Base-by-base conservation (phyloP, 1,284 basidiomycete genomes). In the Ustilago lituana region DNA sequence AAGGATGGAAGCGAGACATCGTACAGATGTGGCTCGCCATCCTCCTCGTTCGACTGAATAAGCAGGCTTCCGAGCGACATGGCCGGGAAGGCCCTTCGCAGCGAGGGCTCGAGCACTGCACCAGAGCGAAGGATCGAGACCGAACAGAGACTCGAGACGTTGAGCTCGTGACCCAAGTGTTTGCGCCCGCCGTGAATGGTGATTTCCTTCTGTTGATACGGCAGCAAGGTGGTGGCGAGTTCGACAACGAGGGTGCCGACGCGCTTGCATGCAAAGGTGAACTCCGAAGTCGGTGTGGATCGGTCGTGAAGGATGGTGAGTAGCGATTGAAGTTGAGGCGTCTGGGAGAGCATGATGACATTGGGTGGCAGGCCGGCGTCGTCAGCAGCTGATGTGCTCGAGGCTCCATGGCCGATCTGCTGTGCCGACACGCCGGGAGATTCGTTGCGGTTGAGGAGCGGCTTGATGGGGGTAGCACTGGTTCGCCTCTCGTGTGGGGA, bases 91-190 rank as follows among this genome's bases (percentile, higher is more conserved):
- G 95, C 93, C 23, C 94, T 86, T 32, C 89, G 87, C 19, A 98
- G 88, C n/a, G 95, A 94, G 45, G 89, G 89, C 35, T 95, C 92
- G 26, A 98, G 87, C 2, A 92, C 91, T 4, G 92, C 92, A 8
- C 94, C 94, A 87, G 91, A 92, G 56, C 92, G 87, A 39, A 92
- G 84, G 70, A 94, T 90, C 1, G 90, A 88, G n/a, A 94, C 89
- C 10, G 92, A 91, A 73, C 91, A 93, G 1, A 93, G 83, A 61
- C 53, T 17, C 88, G 87, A 83, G 20, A 87, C 84, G 78, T 87
- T 87, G 39, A 90, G 79, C 70, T 87, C 86, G 70, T 89, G 87
- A 0, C 94, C 94, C 23, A 80, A 4, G 85, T 85, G 14, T 85
- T 88, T 0, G 87, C 84, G 6, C 90, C 93, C 71, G 0, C 94